A percentile compares a stretch with the other conserved stretches of the same genome.
Conservation (phyloP, 176 grass and related monocot species). For the Pontederia paniculata region DNA sequence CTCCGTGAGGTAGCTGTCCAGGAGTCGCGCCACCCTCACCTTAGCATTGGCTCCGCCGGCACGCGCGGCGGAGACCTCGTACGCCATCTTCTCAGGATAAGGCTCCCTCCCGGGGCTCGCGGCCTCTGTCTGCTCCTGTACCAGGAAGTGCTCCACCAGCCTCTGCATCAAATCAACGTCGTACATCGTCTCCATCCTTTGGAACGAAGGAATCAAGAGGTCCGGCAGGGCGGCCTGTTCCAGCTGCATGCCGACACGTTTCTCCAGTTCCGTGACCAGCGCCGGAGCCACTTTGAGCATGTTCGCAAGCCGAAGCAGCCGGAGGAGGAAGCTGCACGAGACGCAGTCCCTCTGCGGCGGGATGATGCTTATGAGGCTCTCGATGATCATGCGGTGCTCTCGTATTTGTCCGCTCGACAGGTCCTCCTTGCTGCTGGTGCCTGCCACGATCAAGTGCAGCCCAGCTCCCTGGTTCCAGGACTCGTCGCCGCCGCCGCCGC, state of each 20-base stretch:
- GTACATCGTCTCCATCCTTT: slow-evolving; percentile 57
- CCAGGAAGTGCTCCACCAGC: slow-evolving; percentile 79
- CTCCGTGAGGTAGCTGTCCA: slow-evolving; percentile 95
- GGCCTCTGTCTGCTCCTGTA: slow-evolving; percentile 73
- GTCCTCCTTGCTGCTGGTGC: slow-evolving; percentile 47
- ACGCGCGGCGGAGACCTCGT: slow-evolving; percentile 7
- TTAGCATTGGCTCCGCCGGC: slow-evolving; percentile 42
- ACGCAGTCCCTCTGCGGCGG: slow-evolving; percentile 85
- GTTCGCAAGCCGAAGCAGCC: slow-evolving; percentile 57
- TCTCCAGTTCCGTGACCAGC: slow-evolving; percentile 91
- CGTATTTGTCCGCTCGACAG: slow-evolving; percentile 28
- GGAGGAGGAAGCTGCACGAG: slow-evolving; percentile 79
- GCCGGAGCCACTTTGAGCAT: slow-evolving; percentile 77
- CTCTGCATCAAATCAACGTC: slow-evolving; percentile 90
- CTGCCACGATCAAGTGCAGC: slow-evolving; percentile 70
- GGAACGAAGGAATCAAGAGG: slow-evolving; percentile 65
- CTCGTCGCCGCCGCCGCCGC: slow-evolving; percentile 18
- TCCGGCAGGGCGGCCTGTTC: slow-evolving; percentile 60
- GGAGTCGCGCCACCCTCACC: slow-evolving; percentile 58
- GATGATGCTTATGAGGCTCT: slow-evolving; percentile 95
- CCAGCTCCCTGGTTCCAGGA: slow-evolving; percentile 26
- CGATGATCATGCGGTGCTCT: slow-evolving; percentile 91
- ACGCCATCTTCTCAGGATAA: slow-evolving; percentile 13
- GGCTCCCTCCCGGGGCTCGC: slow-evolving; percentile 34
- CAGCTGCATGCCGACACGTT: slow-evolving; percentile 94